Conservation (phyloP, 306 rosid species). For the Cajanus cajan region DNA sequence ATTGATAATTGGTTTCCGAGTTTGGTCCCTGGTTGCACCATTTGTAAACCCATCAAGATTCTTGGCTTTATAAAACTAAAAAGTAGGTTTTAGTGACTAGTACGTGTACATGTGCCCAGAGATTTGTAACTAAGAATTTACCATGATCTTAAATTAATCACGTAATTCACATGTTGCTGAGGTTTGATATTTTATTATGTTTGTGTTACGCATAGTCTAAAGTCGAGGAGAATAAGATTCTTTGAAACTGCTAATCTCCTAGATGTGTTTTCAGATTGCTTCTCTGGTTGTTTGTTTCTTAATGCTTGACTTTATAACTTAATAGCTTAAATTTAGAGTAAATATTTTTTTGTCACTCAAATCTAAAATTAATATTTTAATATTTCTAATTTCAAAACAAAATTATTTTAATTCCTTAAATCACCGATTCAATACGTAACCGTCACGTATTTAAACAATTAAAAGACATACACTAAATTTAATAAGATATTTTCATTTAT, state of each 20-base stretch:
- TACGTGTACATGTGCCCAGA: not conserved
- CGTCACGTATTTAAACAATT: too few relatives aligned
- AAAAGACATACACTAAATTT: too few relatives aligned
- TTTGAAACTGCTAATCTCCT: conserved; percentile 20
- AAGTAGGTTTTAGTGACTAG: conserved; percentile 3
- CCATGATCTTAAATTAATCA: conserved; percentile 1
- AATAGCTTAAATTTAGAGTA: too few relatives aligned
- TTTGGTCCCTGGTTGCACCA: not conserved
- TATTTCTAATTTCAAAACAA: too few relatives aligned
- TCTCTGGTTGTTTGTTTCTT: not conserved
- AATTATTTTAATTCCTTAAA: too few relatives aligned
- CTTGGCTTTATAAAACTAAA: conserved; percentile 3
- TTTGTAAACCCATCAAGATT: not conserved
- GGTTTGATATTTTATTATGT: not conserved
- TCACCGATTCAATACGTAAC: too few relatives aligned
- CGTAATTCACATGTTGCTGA: conserved; percentile 16
- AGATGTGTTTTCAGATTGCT: not conserved
- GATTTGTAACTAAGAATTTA: not conserved
- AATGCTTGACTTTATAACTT: too few relatives aligned
- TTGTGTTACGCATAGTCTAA: not conserved
- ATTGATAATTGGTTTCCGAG: not conserved
- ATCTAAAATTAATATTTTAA: too few relatives aligned
- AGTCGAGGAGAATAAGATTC: conserved; percentile 39
- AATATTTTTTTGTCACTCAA: too few relatives aligned
- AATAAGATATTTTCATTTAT: too few relatives aligned